Percentiles rank a stretch among this genome's conserved stretches.
These are phyloP conservation scores for Talaromyces sp. DNA, from an alignment of 2,329 filamentous ascomycete species.

Conservation along the genomic window DNA sequence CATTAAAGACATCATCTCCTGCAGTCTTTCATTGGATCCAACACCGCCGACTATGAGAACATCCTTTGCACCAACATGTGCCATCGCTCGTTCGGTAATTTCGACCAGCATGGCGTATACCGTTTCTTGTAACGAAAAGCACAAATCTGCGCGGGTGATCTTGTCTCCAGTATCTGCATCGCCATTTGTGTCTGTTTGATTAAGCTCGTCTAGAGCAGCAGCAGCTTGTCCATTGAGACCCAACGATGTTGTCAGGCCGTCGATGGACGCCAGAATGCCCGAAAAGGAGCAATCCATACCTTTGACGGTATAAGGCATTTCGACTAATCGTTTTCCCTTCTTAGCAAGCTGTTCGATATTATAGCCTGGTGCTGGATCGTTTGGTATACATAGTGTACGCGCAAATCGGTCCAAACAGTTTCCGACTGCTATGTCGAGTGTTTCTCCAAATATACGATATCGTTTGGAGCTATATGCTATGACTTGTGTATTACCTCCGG, in stretches of 20 bases:
- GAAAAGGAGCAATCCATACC: slow-evolving; percentile 98
- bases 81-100: slow-evolving; percentile 98
- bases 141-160: slow-evolving; percentile 76
- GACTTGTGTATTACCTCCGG: slow-evolving; percentile 94
- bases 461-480: slow-evolving; percentile 93
- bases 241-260: slow-evolving; percentile 66
- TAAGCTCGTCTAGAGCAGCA: slow-evolving; percentile 52
- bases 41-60: slow-evolving; percentile 95
- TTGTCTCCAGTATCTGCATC: slow-evolving; percentile 42
- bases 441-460: slow-evolving; percentile 97
- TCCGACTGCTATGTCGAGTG: slow-evolving; percentile 93
- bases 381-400: slow-evolving; percentile 83
- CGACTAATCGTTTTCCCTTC: slow-evolving; percentile 68
- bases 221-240: slow-evolving; percentile 37
- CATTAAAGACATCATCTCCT: slow-evolving; percentile 99
- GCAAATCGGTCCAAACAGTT: slow-evolving; percentile 97
- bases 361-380: slow-evolving; percentile 94
- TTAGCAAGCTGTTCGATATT: slow-evolving; percentile 95
- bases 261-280: slow-evolving; percentile 81
- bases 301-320: slow-evolving; percentile 93
- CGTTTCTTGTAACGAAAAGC: slow-evolving; percentile 93
- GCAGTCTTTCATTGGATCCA: slow-evolving; percentile 88
- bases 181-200: slow-evolving; percentile 28
- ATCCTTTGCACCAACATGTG: slow-evolving; percentile 85
- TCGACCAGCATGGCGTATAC: slow-evolving; percentile 97